These are phyloP conservation scores for Aspergillus cavernicola DNA, from an alignment of 495 filamentous ascomycete species.

Conservation along the genomic window DNA sequence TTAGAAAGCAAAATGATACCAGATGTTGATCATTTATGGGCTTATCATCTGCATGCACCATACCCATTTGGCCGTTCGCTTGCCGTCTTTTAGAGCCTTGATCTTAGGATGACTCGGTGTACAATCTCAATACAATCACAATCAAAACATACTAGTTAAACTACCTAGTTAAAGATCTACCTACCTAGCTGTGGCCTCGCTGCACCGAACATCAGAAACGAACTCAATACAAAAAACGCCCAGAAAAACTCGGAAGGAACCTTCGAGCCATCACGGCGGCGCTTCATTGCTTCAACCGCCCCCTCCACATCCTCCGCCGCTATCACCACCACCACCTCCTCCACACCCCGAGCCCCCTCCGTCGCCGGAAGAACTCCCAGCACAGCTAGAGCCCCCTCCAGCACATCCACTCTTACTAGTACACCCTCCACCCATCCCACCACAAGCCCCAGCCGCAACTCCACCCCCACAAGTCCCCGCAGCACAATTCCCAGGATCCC, in stretches of 20 bases:
- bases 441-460: slow-evolving; percentile 52
- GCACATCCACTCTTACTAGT: slow-evolving; percentile 36
- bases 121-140: neutral
- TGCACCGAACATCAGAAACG: no score
- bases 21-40: slow-evolving; percentile 2
- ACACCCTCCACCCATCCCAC: slow-evolving; percentile 33
- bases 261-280: neutral
- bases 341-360: slow-evolving; percentile 31
- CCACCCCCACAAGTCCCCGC: slow-evolving; percentile 49
- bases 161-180: no score
- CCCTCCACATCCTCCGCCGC: slow-evolving; percentile 23
- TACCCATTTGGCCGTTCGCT: neutral
- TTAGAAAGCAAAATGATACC: slow-evolving; percentile 7
- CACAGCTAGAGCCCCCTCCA: slow-evolving; percentile 40
- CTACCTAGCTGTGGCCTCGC: no score
- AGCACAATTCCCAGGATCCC: slow-evolving; percentile 43
- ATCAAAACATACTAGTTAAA: neutral
- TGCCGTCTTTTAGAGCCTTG: neutral
- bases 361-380: slow-evolving; percentile 32
- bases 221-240: no score
- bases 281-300: neutral
- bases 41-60: neutral
- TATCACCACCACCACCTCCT: slow-evolving; percentile 19
- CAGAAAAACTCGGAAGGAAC: neutral
- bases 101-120: neutral